These are phyloP conservation scores for Phylloporus sp. DNA, from an alignment of 768 basidiomycete species.

Conservation along the genomic window DNA sequence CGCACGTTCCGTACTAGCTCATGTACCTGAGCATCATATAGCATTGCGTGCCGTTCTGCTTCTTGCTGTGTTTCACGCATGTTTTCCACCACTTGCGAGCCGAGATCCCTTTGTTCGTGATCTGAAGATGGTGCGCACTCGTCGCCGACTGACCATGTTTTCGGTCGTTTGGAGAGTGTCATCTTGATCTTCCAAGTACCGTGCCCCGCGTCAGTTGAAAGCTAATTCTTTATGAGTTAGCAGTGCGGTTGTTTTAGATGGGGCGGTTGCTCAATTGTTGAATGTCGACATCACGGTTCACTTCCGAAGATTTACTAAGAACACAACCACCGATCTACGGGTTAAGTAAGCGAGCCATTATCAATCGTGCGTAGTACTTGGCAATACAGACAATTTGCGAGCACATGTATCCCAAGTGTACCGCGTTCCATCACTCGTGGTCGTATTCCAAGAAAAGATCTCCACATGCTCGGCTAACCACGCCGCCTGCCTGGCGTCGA, in stretches of 20 bases:
- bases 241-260: neutral
- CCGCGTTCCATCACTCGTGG: neutral
- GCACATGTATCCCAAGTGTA: slow-evolving; percentile 1
- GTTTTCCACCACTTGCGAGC: neutral
- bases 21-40: slow-evolving; percentile 24
- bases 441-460: slow-evolving; percentile 6
- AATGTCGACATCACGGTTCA: no score
- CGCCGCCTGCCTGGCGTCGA: neutral
- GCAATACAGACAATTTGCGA: neutral
- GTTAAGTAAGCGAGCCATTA: no score
- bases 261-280: no score
- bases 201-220: neutral
- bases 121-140: slow-evolving; percentile 13
- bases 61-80: slow-evolving; percentile 19
- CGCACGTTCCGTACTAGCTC: slow-evolving; percentile 22
- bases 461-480: slow-evolving; percentile 5
- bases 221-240: no score
- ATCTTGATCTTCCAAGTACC: slow-evolving; percentile 17
- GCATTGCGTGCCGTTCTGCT: slow-evolving; percentile 20
- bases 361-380: neutral
- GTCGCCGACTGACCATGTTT: slow-evolving; percentile 22
- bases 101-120: slow-evolving; percentile 5
- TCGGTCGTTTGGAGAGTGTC: slow-evolving; percentile 32
- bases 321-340: no score
- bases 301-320: no score